Evolutionary conservation across 805 yeast species (phyloP), one percentile per base, ranked within the genome.

Genomic region (Starmerella khaoyaiensis): DNA sequence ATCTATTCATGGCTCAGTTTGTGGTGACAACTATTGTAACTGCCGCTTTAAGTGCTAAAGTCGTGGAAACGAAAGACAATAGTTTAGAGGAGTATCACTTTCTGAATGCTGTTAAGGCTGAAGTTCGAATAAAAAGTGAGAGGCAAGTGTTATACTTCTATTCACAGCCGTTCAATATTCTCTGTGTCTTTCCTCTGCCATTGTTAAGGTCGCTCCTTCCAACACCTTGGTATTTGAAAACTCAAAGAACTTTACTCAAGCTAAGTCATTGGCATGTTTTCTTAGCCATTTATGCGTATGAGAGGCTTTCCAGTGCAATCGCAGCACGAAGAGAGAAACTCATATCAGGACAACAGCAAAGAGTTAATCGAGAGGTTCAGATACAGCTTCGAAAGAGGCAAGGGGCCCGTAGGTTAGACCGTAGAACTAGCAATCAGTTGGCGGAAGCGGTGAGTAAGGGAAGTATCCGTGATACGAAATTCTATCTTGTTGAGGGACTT

Each of bases 11-110:
- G 44, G 67, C 69, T 36, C 75, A 71, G 40, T 71, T 71, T 49
- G 65, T 71, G 26, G 64, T 71, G 16, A 60, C 71, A 19, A 68
- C 76, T 4, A 69, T 71, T 33, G 59, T 71, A 19, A 72, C 73
- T 7, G 72, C 74, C 33, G 74, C 71, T 0, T 55, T 71, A 44
- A 53, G 62, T 11, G 66, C 58, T 32, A 48, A 58, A 19, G 60
- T 59, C 42, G 54, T 61, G 3, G 54, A 46, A 8, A 57, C 59
- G 16, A 47, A 47, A 11, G 55, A 49, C 12, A 58, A 55, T 33
- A 56, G 63, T n/a, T 44, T 49, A n/a, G 62, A 61, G 33, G 65
- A 61, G 48, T 58, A 59, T 38, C 57, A 58, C 28, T 61, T 47
- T 35, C 37, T 60, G 30, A 54, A 51, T 25, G 61, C 65, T 0